phyloP scores from a whole-genome alignment of 1,139 yeast genomes.

The Meyerozyma athensensis region DNA sequence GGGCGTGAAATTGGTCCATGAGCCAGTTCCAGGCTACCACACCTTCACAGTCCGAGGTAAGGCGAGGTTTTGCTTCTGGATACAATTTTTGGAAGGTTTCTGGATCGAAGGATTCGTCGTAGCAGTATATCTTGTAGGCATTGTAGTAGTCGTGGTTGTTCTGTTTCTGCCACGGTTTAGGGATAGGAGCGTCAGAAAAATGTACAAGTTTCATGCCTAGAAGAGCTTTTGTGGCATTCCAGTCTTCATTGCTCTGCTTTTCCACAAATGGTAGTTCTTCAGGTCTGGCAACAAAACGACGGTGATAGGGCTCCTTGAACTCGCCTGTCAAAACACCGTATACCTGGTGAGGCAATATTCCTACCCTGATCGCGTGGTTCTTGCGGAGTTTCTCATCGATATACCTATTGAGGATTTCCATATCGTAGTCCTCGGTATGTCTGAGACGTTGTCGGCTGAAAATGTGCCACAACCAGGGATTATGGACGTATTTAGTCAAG shows the following conservation, averaged over 20 bases:
- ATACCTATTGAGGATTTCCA: conserved; percentile 45
- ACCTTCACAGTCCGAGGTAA: conserved; percentile 31
- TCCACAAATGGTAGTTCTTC: conserved; percentile 28
- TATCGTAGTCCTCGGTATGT: conserved; percentile 35
- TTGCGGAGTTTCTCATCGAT: conserved; percentile 14
- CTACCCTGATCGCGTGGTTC: conserved; percentile 20
- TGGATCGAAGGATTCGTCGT: conserved; percentile 13
- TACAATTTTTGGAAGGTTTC: conserved; percentile 14
- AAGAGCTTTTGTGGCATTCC: conserved; percentile 24
- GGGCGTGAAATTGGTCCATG: conserved; percentile 8
- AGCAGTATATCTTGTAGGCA: conserved; percentile 23
- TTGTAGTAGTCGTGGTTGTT: conserved; percentile 19
- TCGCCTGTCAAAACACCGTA: conserved; percentile 50
- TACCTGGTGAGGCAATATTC: conserved; percentile 40
- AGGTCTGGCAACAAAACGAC: conserved; percentile 25
- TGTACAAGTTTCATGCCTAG: conserved; percentile 28
- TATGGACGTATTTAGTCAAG: conserved; percentile 26
- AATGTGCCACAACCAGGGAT: conserved; percentile 31
- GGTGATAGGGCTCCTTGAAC: conserved; percentile 29
- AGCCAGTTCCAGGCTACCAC: conserved; percentile 30
- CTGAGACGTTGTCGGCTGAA: conserved; percentile 19
- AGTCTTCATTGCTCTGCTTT: conserved; percentile 15
- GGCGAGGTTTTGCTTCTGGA: conserved; percentile 26
- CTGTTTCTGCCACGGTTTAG: conserved; percentile 41
- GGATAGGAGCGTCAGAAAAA: conserved; percentile 43